These are phyloP conservation scores for Arthrobotrys megalospora DNA, from an alignment of 2,329 filamentous ascomycete genomes.

Conservation along the genomic window DNA sequence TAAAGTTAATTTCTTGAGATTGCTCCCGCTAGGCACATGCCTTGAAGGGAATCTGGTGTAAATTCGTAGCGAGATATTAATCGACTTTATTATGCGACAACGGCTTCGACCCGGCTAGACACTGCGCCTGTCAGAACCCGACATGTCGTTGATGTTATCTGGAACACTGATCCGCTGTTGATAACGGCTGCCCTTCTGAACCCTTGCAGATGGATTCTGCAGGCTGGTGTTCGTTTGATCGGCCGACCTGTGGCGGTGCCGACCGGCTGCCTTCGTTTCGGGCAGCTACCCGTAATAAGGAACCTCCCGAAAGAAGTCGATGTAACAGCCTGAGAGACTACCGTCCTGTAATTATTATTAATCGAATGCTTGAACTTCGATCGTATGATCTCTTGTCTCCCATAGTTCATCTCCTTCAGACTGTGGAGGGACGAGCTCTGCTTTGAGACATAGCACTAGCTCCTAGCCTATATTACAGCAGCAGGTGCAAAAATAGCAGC, in stretches of 20 bases:
- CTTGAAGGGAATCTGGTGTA: constrained; percentile 37
- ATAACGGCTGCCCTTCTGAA: constrained; percentile 43
- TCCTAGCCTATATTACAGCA: constrained; percentile 31
- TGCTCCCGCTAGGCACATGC: constrained; percentile 43
- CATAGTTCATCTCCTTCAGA: constrained; percentile 41
- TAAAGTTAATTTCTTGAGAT: constrained; percentile 52
- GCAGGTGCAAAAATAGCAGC: constrained; percentile 49
- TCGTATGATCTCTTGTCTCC: constrained; percentile 35
- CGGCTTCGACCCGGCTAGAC: constrained; percentile 39
- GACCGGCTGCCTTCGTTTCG: neutral
- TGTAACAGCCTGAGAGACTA: constrained; percentile 9
- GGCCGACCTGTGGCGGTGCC: constrained; percentile 45
- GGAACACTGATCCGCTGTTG: constrained; percentile 46
- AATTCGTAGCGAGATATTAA: constrained; percentile 46
- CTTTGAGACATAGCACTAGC: constrained; percentile 47
- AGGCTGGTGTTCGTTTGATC: constrained; percentile 31
- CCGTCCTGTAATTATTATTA: constrained; percentile 25
- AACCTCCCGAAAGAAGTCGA: constrained; percentile 5
- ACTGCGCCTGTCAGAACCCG: constrained; percentile 37
- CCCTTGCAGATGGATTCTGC: constrained; percentile 52
- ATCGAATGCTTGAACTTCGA: constrained; percentile 26
- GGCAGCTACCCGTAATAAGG: constrained; percentile 14
- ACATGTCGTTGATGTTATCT: constrained; percentile 46
- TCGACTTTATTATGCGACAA: constrained; percentile 39
- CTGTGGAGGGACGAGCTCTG: constrained; percentile 53